Base-by-base conservation (phyloP, 805 yeast genomes). In the Starmerella gropengiesseri region DNA sequence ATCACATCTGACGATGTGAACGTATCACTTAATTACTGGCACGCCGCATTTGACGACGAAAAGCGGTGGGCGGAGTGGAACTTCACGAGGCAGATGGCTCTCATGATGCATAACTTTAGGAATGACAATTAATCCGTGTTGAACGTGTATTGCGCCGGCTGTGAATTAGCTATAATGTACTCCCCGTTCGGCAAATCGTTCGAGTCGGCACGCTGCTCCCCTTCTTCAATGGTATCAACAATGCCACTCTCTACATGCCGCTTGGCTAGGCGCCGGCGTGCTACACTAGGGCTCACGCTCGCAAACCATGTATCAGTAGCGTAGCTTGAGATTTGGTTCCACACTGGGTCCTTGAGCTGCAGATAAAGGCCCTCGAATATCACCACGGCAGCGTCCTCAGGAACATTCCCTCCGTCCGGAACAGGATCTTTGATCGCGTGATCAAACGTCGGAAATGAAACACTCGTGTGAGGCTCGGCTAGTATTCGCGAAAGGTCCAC, bases 281-380 rank as follows among this genome's bases (percentile, higher is more conserved):
- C 75, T 7, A 63, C 55, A 0, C 58, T 61, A 17, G 61, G 63
- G 18, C 68, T 70, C 5, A 74, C 68, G 7, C 65, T 60, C 4
- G 82, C 67, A 46, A 71, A 69, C 67, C 68, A 64, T 14, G 57
- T 50, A 35, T 64, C 68, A 29, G 60, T 59, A 25, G 71, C 64
- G 19, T 61, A 52, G 7, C 52, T 40, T 2, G 66, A 55, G 19
- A 81, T 70, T 16, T 61, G 58, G 40, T 55, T 44, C 94, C 94
- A 85, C 12, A 73, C 73, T 21, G 67, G 72, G 29, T 71, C 71
- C 27, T 70, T 57, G 40, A 83, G 63, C 32, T 77, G 67, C 8
- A 85, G 63, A 56, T 86, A 85, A 36, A 79, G 65, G 0, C 95
- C 95, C 56, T 85, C 95, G 29, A 83, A 55, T 3, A 85, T 68